These are phyloP conservation scores for Dryas octopetala DNA, from an alignment of 306 rosid species.

Conservation along the genomic window DNA sequence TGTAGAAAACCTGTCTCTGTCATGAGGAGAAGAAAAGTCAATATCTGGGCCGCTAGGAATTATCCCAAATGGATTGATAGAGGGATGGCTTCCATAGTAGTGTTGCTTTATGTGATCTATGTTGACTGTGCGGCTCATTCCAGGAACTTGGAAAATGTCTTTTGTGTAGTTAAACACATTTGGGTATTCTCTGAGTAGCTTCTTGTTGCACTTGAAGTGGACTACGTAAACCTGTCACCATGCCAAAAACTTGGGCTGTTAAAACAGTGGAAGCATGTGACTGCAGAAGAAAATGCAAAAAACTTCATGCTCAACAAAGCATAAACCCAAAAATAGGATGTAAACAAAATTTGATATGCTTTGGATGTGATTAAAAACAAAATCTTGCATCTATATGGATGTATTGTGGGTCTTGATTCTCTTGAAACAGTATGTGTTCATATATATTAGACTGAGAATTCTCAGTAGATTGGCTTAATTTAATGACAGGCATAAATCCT, in stretches of 20 bases:
- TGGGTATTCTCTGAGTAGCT: slow-evolving; percentile 65
- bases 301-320: not conserved
- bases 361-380: not conserved
- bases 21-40: slow-evolving; percentile 69
- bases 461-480: slow-evolving; percentile 13
- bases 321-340: not conserved
- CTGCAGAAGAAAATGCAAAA: not conserved
- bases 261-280: not conserved
- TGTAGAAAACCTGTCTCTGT: slow-evolving; percentile 62
- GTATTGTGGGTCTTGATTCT: not conserved
- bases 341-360: not conserved
- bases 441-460: not conserved
- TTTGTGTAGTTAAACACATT: slow-evolving; percentile 82
- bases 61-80: slow-evolving; percentile 79
- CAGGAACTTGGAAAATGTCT: slow-evolving; percentile 81
- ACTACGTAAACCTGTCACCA: slow-evolving; percentile 77
- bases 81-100: slow-evolving; percentile 86
- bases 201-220: slow-evolving; percentile 98
- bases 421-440: not conserved
- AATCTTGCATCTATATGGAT: not conserved
- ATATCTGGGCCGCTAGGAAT: slow-evolving; percentile 70
- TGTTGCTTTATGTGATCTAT: slow-evolving; percentile 78
- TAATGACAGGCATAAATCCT: not conserved
- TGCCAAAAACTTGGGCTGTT: not conserved
- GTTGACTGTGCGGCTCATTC: slow-evolving; percentile 68